Evolutionary conservation across 192 early-diverging fungal genomes (phyloP).

Genomic region (Linnemannia exigua): DNA sequence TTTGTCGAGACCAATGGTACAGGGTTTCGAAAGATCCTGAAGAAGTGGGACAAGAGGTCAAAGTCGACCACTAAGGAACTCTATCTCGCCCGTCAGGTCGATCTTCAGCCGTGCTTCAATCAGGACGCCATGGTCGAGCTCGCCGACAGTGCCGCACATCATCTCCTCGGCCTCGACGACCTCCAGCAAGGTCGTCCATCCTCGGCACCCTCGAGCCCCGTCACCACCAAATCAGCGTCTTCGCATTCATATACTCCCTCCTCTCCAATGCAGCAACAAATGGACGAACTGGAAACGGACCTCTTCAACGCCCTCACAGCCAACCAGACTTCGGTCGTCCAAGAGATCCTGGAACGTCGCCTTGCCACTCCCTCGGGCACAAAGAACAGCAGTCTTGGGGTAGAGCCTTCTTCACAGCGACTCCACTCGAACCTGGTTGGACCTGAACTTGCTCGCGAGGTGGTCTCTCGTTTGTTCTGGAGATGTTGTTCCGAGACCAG

Average conservation of each 20-base stretch:
- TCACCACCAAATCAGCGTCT: conserved; percentile 12
- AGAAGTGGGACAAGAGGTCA: conserved; percentile 99
- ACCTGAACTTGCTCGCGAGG: conserved; percentile 65
- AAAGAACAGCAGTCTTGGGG: background rate
- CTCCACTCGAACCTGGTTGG: background rate
- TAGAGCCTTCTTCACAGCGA: conserved; percentile 11
- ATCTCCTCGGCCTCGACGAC: conserved; percentile 83
- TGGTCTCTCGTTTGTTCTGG: conserved; percentile 81
- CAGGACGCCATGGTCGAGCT: conserved; percentile 92
- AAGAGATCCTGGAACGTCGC: conserved; percentile 65
- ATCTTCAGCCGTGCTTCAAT: conserved; percentile 98
- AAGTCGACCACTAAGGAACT: conserved; percentile 98
- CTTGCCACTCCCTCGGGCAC: conserved; percentile 50
- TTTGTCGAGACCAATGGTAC: conserved; percentile 97
- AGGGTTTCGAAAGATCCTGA: conserved; percentile 99
- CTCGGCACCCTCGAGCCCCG: conserved; percentile 39
- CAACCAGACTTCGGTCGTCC: conserved; percentile 52
- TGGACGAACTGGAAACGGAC: conserved; percentile 72
- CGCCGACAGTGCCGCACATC: conserved; percentile 84
- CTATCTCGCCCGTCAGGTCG: conserved; percentile 96
- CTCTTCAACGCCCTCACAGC: conserved; percentile 64
- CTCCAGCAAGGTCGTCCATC: conserved; percentile 60
- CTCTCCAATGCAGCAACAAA: conserved; percentile 51
- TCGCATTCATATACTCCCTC: conserved; percentile 25
- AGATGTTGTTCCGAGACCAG: conserved; percentile 71